Evolutionary conservation across 768 basidiomycete genomes (phyloP), one percentile per base, ranked within the genome.

Genomic region (Cystobasidium tubakii): DNA sequence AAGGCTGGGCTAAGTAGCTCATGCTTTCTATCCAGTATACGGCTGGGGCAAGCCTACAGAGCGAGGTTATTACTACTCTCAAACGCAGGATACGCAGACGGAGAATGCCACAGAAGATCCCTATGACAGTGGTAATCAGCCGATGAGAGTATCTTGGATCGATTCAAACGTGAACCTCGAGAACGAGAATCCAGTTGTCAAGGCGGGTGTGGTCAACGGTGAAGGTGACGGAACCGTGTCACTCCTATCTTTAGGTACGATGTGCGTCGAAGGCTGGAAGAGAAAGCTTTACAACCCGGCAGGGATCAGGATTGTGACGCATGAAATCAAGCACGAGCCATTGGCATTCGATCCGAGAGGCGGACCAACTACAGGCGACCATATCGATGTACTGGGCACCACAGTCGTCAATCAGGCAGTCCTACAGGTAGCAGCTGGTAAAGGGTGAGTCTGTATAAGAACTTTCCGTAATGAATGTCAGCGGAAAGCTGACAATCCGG

Each of bases 191-290:
- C 77, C 77, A 27, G 23, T 75, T 36, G 69, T 74, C 21, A 73
- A 64, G 34, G 70, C 75, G 31, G 65, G 44, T 21, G 75, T 77
- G 0, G 36, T 75, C n/a, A 79, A 74, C 62, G 74, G 72, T 21
- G 92, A 96, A 83, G 95, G 93, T 9, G 96, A 98, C 80, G 95
- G 96, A 15, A 97, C 96, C 1, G 92, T 93, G 27, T 87, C 87
- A 77, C 82, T 92, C 50, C 79, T 94, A 39, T 91, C 90, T 76
- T 84, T 93, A 66, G 95, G 93, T 19, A 87, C 90, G n/a, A 96
- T 98, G 92, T 97, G 95, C 78, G 88, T 90, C 13, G 91, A 92
- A 79, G 95, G 94, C 7, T 96, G 94, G 95, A 90, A 90, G 81
- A 84, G 88, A 72, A 85, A 85, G 75, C 84, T 88, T 67, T 97